Evolutionary conservation across 768 basidiomycete genomes (phyloP).

Genomic region (Termitomyces bulborhizus): DNA sequence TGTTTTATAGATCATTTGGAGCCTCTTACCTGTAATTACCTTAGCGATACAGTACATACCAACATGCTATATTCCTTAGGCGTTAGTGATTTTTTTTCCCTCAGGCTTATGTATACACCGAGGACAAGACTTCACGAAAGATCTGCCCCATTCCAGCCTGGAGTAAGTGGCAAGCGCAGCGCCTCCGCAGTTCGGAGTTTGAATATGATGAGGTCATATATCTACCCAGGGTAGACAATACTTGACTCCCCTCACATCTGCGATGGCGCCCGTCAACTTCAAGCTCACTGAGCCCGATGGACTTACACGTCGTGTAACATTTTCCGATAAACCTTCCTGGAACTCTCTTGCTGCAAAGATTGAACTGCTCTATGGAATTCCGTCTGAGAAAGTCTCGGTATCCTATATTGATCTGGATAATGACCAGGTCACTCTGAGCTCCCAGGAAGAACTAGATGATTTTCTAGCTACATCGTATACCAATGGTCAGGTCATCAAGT

Average conservation of each 20-base stretch:
- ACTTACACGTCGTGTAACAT: slow-evolving; percentile 49
- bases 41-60: no score
- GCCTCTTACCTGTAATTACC: no score
- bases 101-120: no score
- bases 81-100: no score
- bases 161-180: background rate
- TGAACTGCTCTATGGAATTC: slow-evolving; percentile 44
- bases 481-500: slow-evolving; percentile 39
- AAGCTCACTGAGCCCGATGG: slow-evolving; percentile 57
- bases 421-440: slow-evolving; percentile 73
- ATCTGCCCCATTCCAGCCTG: no score
- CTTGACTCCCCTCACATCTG: background rate
- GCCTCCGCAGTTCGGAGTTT: slow-evolving; percentile 2
- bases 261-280: slow-evolving; percentile 51
- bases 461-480: slow-evolving; percentile 41
- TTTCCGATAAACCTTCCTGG: slow-evolving; percentile 4
- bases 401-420: slow-evolving; percentile 69
- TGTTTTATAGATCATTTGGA: no score
- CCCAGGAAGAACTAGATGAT: slow-evolving; percentile 73
- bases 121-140: no score
- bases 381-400: slow-evolving; percentile 52
- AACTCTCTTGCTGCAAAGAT: slow-evolving; percentile 32
- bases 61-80: no score
- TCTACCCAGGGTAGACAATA: background rate
- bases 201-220: background rate